A percentile compares a stretch with the other conserved stretches of the same genome.
Evolutionary conservation across 2,329 filamentous ascomycete genomes (phyloP).

Genomic region (Aspergillus pseudonomiae): DNA sequence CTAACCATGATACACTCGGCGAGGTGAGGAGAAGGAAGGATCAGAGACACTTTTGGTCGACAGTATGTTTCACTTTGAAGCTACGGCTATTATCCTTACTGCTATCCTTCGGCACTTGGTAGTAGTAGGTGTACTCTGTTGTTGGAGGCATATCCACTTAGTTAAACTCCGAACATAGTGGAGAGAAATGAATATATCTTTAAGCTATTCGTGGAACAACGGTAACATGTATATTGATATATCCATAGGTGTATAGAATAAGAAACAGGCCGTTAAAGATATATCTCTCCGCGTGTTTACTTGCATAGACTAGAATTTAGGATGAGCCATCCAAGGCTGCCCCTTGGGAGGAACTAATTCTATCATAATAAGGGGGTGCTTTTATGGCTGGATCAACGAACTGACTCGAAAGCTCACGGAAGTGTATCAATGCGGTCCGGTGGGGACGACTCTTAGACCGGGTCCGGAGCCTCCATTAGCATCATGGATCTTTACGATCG

Average conservation of each 20-base stretch:
- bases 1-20: background rate
- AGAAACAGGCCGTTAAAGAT: background rate
- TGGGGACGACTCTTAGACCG: background rate
- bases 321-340: background rate
- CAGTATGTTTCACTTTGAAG: background rate
- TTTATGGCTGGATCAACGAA: too few relatives aligned
- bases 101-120: background rate
- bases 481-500: constrained; percentile 2
- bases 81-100: background rate
- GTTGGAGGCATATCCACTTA: background rate
- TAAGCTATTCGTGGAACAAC: background rate
- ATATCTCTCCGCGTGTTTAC: background rate
- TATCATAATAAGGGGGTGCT: background rate
- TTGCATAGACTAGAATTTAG: background rate
- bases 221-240: background rate
- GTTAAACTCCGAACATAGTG: too few relatives aligned
- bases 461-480: constrained; percentile 7
- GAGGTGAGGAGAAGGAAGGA: background rate
- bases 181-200: background rate
- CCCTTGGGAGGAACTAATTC: background rate
- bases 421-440: background rate
- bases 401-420: background rate
- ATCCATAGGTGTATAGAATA: background rate
- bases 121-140: background rate
- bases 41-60: background rate